Evolutionary conservation across 2,329 filamentous ascomycete genomes (phyloP), one percentile per base, ranked within the genome.

Genomic region (Paecilomyces niveus): DNA sequence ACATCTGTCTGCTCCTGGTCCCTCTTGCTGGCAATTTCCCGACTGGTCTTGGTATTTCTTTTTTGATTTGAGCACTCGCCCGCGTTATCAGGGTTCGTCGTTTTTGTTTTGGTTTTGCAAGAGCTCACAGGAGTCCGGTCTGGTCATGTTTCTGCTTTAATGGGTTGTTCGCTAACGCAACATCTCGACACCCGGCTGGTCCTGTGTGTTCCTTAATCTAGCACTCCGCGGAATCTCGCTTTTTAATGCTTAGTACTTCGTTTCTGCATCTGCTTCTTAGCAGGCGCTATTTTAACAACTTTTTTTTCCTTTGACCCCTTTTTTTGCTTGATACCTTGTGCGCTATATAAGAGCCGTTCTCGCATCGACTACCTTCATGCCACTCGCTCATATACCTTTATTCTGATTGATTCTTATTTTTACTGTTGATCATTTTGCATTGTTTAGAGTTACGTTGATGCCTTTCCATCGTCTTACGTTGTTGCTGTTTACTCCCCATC

Each of bases 111-210:
- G 22, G 57, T 62, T 65, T 69, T 68, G 64, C 67, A 71, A 73
- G 70, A 74, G 68, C 69, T 68, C 69, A 71, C 67, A 68, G 74
- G 74, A 76, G 74, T 76, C 73, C 68, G 74, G 74, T 76, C 71
- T 73, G 74, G 72, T 74, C 70, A 64, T 59, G 67, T 73, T 71
- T 72, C 64, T 70, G 67, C 68, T 71, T 71, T 68, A 64, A 65
- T 67, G 70, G 65, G 69, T 65, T 67, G 68, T 70, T 70, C 59
- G 62, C 67, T 63, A 67, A 63, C 66, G 65, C 66, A 71, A 69
- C 67, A 71, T 68, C 65, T 73, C 70, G 68, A 75, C 74, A 77
- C 74, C 71, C 68, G 74, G 74, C 74, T 77, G 74, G 74, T 75
- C 74, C 74, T 76, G 74, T 71, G 74, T 76, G 74, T 74, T 75